phyloP scores from a whole-genome alignment of 495 filamentous ascomycete genomes.

The Hypoxylon crocopeplum region DNA sequence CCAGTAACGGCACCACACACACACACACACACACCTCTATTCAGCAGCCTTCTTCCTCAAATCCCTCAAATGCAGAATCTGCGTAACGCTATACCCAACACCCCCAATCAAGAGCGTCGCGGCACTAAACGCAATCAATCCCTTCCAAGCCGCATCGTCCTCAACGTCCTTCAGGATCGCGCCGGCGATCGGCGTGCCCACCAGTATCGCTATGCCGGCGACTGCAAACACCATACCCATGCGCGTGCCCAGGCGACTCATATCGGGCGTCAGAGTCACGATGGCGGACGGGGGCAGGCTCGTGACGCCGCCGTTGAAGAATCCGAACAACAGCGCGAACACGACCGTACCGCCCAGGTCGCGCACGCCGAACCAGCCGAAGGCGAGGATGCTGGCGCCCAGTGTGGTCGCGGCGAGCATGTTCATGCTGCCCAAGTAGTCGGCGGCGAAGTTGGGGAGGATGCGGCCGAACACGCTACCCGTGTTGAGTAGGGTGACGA shows the following conservation, averaged over 20 bases:
- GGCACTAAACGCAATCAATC: conserved; percentile 13
- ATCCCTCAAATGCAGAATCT: conserved; percentile 5
- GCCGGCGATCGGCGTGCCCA: conserved; percentile 73
- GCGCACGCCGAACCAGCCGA: conserved; percentile 64
- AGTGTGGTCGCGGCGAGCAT: conserved; percentile 61
- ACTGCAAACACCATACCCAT: conserved; percentile 71
- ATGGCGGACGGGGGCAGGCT: conserved; percentile 67
- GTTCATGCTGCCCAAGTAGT: conserved; percentile 67
- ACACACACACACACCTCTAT: background rate
- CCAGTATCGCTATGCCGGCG: conserved; percentile 64
- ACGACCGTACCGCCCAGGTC: conserved; percentile 66
- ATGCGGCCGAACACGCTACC: conserved; percentile 67
- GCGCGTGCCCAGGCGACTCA: conserved; percentile 67
- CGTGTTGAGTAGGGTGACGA: conserved; percentile 72
- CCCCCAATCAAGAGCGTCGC: conserved; percentile 18
- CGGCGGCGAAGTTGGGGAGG: conserved; percentile 64
- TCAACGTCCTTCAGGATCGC: conserved; percentile 43
- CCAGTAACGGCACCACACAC: no score
- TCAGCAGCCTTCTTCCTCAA: background rate
- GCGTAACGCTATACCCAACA: conserved; percentile 4
- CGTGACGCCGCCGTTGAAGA: conserved; percentile 73
- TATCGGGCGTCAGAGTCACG: conserved; percentile 63
- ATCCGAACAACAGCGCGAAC: conserved; percentile 71
- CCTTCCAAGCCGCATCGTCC: conserved; percentile 8
- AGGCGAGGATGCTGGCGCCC: conserved; percentile 54